phyloP scores from a whole-genome alignment of 2,329 filamentous ascomycete genomes.

The Ceratocystis lukuohia region DNA sequence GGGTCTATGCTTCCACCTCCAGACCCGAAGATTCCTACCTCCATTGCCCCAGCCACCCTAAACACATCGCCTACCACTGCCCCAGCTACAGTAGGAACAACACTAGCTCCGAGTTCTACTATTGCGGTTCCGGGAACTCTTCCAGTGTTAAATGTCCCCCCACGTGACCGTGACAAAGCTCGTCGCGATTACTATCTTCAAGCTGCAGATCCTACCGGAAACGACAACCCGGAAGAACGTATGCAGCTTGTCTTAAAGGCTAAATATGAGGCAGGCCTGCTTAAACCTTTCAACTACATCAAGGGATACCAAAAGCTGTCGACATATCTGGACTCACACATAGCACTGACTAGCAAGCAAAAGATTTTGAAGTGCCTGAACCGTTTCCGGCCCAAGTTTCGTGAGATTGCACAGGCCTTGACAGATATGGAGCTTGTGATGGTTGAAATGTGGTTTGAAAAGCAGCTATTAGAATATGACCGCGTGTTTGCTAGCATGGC shows the following conservation, averaged over 20 bases:
- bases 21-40: slow-evolving; percentile 20
- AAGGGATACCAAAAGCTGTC: slow-evolving; percentile 86
- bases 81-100: neutral
- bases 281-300: slow-evolving; percentile 97
- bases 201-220: slow-evolving; percentile 71
- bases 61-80: neutral
- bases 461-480: slow-evolving; percentile 92
- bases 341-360: slow-evolving; percentile 68
- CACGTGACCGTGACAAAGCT: slow-evolving; percentile 50
- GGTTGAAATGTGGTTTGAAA: slow-evolving; percentile 99
- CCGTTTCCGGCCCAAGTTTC: slow-evolving; percentile 86
- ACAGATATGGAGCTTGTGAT: slow-evolving; percentile 89
- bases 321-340: slow-evolving; percentile 81
- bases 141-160: slow-evolving; percentile 11
- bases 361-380: slow-evolving; percentile 87
- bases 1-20: slow-evolving; percentile 38
- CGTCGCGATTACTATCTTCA: slow-evolving; percentile 85
- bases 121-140: slow-evolving; percentile 12
- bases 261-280: slow-evolving; percentile 87
- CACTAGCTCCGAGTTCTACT: neutral
- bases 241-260: slow-evolving; percentile 90
- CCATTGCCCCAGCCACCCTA: neutral
- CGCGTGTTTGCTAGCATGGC: slow-evolving; percentile 98
- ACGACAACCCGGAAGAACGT: slow-evolving; percentile 70
- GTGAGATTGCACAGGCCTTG: slow-evolving; percentile 82